phyloP scores from a whole-genome alignment of 768 basidiomycete species.

The Serendipita vermifera region DNA sequence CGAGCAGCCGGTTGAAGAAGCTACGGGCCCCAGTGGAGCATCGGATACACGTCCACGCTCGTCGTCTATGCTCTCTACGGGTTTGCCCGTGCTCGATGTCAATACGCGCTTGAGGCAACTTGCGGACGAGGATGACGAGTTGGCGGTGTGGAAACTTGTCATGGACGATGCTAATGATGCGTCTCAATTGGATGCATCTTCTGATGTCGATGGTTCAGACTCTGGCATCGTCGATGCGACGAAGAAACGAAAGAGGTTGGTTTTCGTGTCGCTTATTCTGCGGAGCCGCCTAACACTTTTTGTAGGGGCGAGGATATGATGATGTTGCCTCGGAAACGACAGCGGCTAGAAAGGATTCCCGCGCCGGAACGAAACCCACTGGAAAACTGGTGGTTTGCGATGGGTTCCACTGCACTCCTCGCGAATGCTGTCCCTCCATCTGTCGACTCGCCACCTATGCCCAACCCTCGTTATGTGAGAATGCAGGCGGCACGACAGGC shows the following conservation, averaged over 20 bases:
- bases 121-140: conserved; percentile 2
- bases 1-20: neutral
- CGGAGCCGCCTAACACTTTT: too few species aligned
- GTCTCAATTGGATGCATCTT: neutral
- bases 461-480: conserved; percentile 1
- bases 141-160: neutral
- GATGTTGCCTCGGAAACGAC: neutral
- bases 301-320: too few species aligned
- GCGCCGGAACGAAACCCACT: conserved; percentile 11
- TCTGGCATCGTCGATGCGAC: neutral
- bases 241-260: neutral
- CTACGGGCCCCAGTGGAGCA: too few species aligned
- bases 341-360: neutral
- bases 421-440: conserved; percentile 48
- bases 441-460: neutral
- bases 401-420: conserved; percentile 46
- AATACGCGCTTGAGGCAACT: neutral
- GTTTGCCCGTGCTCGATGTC: neutral
- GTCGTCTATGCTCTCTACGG: too few species aligned
- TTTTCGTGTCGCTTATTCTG: too few species aligned
- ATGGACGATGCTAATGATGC: neutral
- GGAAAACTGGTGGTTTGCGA: conserved; percentile 63
- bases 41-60: too few species aligned
- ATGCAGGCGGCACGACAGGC: too few species aligned
- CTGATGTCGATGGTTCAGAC: neutral